Conservation (phyloP, 2,329 filamentous ascomycete species). For the Colletotrichum coccodes region DNA sequence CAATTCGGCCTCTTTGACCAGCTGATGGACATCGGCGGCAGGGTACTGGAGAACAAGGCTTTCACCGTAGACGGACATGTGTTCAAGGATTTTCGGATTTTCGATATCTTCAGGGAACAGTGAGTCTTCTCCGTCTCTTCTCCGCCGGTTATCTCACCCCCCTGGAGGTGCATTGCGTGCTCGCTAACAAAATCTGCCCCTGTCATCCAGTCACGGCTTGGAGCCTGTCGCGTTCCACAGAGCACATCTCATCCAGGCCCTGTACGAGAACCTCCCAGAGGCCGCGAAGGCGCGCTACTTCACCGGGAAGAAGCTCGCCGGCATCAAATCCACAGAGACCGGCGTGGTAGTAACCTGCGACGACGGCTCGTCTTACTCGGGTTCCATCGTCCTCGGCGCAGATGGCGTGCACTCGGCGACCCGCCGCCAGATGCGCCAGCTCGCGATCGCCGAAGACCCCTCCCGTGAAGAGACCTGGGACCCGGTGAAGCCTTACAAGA, state of each 20-base stretch:
- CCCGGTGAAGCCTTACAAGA: constrained; percentile 30
- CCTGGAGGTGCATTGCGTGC: neutral
- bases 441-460: constrained; percentile 37
- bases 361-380: constrained; percentile 45
- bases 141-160: neutral
- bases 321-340: constrained; percentile 34
- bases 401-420: constrained; percentile 54
- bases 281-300: constrained; percentile 40
- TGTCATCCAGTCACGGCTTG: constrained; percentile 39
- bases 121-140: neutral
- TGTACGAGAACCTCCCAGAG: constrained; percentile 43
- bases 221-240: constrained; percentile 44
- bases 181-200: neutral
- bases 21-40: constrained; percentile 9
- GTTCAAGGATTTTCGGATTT: constrained; percentile 3
- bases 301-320: constrained; percentile 38
- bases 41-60: neutral
- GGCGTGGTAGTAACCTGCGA: constrained; percentile 42
- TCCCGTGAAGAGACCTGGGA: constrained; percentile 21
- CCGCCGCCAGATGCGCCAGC: constrained; percentile 44
- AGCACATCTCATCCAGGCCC: constrained; percentile 43
- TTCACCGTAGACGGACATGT: constrained; percentile 1
- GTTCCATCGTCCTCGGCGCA: constrained; percentile 51
- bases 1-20: constrained; percentile 41
- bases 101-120: neutral